Evolutionary conservation across 2,329 filamentous ascomycete species (phyloP).

Genomic region (Penicillium sp.): DNA sequence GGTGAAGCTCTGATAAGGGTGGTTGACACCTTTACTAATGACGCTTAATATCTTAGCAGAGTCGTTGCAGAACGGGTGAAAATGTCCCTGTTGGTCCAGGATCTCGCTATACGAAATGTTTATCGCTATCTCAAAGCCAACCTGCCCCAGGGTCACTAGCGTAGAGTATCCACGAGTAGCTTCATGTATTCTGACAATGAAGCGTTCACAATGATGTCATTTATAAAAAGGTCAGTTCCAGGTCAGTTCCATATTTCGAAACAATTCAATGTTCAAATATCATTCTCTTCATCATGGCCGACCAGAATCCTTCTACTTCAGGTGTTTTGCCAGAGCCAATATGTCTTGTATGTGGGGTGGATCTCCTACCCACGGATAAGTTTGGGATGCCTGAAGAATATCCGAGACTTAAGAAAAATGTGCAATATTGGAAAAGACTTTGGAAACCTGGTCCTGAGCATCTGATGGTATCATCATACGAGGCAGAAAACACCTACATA

Average conservation of each 20-base stretch:
- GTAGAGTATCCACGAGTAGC: too few relatives aligned
- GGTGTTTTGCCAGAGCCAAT: neutral
- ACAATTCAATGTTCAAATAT: neutral
- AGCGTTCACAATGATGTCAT: neutral
- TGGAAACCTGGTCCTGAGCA: neutral
- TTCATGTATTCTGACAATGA: neutral
- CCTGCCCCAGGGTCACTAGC: too few relatives aligned
- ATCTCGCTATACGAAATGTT: too few relatives aligned
- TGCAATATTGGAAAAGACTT: neutral
- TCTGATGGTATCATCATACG: conserved; percentile 10
- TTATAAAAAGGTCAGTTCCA: neutral
- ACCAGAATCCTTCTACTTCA: neutral
- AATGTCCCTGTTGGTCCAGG: too few relatives aligned
- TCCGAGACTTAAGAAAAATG: neutral
- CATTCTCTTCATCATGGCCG: neutral
- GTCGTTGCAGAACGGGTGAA: too few relatives aligned
- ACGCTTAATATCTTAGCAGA: too few relatives aligned
- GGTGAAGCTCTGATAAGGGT: too few relatives aligned
- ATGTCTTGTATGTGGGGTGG: conserved; percentile 9
- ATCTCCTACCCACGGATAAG: neutral
- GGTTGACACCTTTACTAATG: too few relatives aligned
- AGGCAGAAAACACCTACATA: conserved; percentile 4
- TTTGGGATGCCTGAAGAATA: neutral
- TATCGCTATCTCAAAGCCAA: too few relatives aligned
- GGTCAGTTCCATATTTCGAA: neutral